Conservation (phyloP, 2,329 filamentous ascomycete species). For the Pseudogymnoascus sp. region DNA sequence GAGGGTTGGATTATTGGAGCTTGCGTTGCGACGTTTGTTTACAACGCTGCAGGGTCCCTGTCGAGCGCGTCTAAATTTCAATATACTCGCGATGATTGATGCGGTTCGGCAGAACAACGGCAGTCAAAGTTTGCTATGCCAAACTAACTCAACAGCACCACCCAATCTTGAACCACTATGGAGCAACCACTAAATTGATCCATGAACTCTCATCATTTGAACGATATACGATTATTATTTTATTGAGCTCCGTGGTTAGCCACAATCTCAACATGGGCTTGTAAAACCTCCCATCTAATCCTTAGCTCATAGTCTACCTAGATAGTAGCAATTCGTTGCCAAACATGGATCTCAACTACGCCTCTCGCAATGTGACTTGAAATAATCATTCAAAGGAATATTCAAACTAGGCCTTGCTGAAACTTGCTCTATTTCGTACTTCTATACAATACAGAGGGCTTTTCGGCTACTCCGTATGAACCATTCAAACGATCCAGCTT, state of each 20-base stretch:
- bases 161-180: neutral
- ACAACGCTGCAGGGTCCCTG: conserved; percentile 3
- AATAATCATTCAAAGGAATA: neutral
- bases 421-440: conserved; percentile 5
- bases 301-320: neutral
- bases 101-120: neutral
- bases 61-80: conserved; percentile 8
- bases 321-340: neutral
- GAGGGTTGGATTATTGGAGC: neutral
- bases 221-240: neutral
- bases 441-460: conserved; percentile 9
- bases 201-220: neutral
- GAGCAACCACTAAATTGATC: neutral
- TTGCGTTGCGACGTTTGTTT: conserved; percentile 4
- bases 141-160: neutral
- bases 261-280: neutral
- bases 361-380: neutral
- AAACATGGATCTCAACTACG: neutral
- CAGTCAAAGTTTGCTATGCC: neutral
- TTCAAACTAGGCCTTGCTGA: neutral
- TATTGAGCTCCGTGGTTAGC: neutral
- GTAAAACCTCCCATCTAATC: neutral
- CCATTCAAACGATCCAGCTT: neutral
- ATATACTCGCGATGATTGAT: neutral
- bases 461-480: neutral